Evolutionary conservation across 345 rosid genomes (phyloP).

Genomic region (Eucalyptus sp.): DNA sequence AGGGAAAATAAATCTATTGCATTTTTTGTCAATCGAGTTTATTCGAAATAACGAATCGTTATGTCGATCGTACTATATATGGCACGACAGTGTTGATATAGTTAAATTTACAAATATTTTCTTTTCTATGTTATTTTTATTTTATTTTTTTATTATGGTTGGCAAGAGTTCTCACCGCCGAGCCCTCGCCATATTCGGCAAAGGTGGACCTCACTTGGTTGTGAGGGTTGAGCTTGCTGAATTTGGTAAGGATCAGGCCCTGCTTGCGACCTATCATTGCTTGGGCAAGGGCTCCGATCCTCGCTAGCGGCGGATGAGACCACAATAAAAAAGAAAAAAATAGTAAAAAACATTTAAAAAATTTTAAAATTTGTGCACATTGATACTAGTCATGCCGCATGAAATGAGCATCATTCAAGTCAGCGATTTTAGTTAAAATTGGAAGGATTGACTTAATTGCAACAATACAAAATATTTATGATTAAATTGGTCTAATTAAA

Average conservation of each 20-base stretch:
- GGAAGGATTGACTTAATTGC: accelerated
- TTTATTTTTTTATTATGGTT: neutral
- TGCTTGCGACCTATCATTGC: accelerated
- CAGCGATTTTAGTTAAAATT: too few relatives aligned
- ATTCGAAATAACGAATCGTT: accelerated
- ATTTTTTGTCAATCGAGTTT: too few relatives aligned
- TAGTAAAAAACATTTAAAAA: too few relatives aligned
- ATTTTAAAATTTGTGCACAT: accelerated
- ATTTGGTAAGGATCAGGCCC: accelerated
- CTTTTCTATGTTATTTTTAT: too few relatives aligned
- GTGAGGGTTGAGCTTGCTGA: accelerated
- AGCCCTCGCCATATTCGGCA: accelerated
- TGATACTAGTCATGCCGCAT: accelerated
- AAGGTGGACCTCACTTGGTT: too few relatives aligned
- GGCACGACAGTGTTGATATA: accelerated
- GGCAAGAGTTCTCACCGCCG: accelerated
- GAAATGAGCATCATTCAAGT: accelerated
- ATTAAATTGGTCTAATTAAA: too few relatives aligned
- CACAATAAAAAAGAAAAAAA: too few relatives aligned
- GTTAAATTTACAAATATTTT: too few relatives aligned
- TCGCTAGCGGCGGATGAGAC: accelerated
- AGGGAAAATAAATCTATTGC: too few relatives aligned
- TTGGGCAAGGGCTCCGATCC: accelerated
- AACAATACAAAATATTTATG: neutral
- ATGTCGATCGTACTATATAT: accelerated